Evolutionary conservation across 441 rosid species (phyloP).

Genomic region (Gossypium aridum): DNA sequence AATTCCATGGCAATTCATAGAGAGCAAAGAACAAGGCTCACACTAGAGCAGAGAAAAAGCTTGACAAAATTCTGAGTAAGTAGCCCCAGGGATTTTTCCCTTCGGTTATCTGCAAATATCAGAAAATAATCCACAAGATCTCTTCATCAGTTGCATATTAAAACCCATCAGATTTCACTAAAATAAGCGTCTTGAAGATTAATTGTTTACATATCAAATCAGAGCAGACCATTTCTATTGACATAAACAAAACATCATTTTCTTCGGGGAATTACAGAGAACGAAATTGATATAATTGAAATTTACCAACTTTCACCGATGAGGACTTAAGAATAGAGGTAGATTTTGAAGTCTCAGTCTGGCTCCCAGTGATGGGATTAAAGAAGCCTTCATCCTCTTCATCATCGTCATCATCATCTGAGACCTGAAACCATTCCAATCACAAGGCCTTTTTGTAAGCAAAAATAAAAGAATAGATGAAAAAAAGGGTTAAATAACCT

Average conservation of each 20-base stretch:
- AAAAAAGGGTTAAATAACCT: not conserved
- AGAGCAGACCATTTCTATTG: not conserved
- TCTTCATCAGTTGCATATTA: not conserved
- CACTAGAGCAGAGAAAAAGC: slow-evolving; percentile 66
- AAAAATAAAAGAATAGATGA: not conserved
- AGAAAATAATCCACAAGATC: not conserved
- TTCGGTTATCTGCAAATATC: slow-evolving; percentile 51
- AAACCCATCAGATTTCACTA: not conserved
- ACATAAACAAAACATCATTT: not conserved
- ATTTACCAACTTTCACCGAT: slow-evolving; percentile 43
- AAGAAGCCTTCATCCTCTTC: slow-evolving; percentile 55
- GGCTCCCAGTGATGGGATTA: slow-evolving; percentile 58
- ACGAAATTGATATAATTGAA: not conserved
- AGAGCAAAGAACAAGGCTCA: slow-evolving; percentile 24
- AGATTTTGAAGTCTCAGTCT: slow-evolving; percentile 40
- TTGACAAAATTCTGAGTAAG: slow-evolving; percentile 82
- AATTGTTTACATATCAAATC: not conserved
- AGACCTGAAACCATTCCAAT: slow-evolving; percentile 27
- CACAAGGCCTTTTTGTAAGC: not conserved
- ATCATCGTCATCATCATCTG: slow-evolving; percentile 56
- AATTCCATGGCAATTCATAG: not conserved
- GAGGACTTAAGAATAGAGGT: slow-evolving; percentile 41
- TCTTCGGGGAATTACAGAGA: not conserved
- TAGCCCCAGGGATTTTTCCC: slow-evolving; percentile 82
- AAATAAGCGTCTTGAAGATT: not conserved